phyloP scores from a whole-genome alignment of 2,329 filamentous ascomycete species.

The Ophiostoma novo-ulmi region DNA sequence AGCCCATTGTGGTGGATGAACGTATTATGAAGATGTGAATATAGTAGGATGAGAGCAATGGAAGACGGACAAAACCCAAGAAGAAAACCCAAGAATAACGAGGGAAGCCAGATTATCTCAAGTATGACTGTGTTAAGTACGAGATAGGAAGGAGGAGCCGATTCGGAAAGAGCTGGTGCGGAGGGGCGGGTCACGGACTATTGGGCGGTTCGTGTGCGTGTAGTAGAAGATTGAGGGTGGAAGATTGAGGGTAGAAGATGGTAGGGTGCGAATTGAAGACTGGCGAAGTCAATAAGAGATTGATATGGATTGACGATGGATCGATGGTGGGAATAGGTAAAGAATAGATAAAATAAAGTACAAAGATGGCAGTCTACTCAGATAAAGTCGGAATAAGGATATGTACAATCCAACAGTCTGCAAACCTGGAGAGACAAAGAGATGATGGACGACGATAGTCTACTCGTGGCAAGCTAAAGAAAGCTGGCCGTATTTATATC shows the following conservation, averaged over 20 bases:
- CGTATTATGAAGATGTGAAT: background rate
- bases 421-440: background rate
- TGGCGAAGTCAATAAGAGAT: no score
- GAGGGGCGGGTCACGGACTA: constrained; percentile 8
- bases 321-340: no score
- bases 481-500: no score
- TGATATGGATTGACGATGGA: no score
- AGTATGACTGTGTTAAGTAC: background rate
- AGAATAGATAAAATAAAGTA: background rate
- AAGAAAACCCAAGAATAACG: no score
- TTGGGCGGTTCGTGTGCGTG: background rate
- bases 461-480: no score
- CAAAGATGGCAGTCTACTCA: no score
- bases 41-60: background rate
- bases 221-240: background rate
- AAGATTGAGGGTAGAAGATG: no score
- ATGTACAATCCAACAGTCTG: no score
- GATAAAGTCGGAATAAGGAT: no score
- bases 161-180: background rate
- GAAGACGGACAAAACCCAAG: background rate
- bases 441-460: background rate
- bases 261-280: background rate
- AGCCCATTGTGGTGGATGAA: constrained; percentile 33
- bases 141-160: constrained; percentile 21
- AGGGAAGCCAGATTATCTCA: background rate